Conservation (phyloP, 1,284 basidiomycete species). For the Trametes pubescens region DNA sequence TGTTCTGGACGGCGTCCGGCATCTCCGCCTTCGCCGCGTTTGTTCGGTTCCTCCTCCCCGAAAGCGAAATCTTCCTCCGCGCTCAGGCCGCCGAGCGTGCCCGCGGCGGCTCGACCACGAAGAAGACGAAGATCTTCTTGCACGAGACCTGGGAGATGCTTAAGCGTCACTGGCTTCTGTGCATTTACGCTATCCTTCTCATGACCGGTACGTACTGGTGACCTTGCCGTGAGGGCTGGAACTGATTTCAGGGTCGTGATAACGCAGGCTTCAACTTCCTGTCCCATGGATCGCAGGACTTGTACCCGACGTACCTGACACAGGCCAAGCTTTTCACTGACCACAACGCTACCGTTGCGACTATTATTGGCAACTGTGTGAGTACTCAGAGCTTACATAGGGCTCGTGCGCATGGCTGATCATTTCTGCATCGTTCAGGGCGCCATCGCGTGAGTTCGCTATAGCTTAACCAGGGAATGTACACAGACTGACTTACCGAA, state of each 20-base stretch:
- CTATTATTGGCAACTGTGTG: constrained; percentile 91
- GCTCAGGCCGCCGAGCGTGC: constrained; percentile 61
- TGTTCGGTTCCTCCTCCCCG: constrained; percentile 81
- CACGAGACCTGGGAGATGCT: constrained; percentile 80
- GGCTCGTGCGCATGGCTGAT: constrained; percentile 13
- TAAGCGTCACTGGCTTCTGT: constrained; percentile 84
- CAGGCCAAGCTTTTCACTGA: constrained; percentile 63
- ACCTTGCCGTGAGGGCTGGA: background rate
- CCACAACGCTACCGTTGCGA: constrained; percentile 80
- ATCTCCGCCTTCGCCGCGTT: constrained; percentile 79
- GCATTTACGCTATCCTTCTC: constrained; percentile 84
- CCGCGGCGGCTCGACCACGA: constrained; percentile 47
- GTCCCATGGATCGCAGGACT: constrained; percentile 87
- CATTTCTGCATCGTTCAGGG: constrained; percentile 55
- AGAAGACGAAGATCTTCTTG: constrained; percentile 79
- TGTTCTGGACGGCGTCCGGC: constrained; percentile 78
- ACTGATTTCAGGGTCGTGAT: constrained; percentile 17
- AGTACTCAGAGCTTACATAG: constrained; percentile 39
- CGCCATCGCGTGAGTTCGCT: constrained; percentile 65
- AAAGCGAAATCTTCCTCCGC: constrained; percentile 79
- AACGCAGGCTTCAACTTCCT: constrained; percentile 89
- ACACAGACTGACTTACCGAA: constrained; percentile 30
- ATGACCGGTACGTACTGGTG: constrained; percentile 68
- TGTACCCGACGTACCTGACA: constrained; percentile 85
- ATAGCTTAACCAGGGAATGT: constrained; percentile 2